These are phyloP conservation scores for Pythium coloratum DNA, from an alignment of 352 stramenopile species.

Conservation along the genomic window DNA sequence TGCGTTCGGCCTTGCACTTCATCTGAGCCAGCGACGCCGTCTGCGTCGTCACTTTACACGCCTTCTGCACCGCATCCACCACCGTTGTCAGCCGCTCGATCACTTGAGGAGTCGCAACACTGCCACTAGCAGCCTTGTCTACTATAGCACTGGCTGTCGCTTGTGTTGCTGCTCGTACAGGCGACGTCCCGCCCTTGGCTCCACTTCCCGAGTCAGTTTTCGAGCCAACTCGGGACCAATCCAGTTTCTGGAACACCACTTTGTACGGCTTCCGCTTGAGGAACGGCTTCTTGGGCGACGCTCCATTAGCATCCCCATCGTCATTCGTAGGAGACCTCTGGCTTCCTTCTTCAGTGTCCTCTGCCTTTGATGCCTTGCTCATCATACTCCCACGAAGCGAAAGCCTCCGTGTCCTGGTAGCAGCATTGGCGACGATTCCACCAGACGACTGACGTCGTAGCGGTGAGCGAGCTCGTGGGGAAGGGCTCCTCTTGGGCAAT, in stretches of 20 bases:
- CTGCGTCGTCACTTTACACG: constrained; percentile 19
- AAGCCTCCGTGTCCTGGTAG: not conserved
- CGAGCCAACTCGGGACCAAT: constrained; percentile 56
- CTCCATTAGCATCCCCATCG: not conserved
- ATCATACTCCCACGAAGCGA: not conserved
- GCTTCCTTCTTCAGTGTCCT: not conserved
- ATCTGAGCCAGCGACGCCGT: constrained; percentile 25
- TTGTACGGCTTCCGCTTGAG: constrained; percentile 73
- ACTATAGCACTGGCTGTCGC: not conserved
- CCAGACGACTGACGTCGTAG: not conserved
- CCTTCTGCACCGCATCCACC: constrained; percentile 7
- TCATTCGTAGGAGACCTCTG: not conserved
- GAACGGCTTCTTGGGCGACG: constrained; percentile 34
- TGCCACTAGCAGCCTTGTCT: not conserved
- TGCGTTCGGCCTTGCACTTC: constrained; percentile 23
- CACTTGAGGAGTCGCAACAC: not conserved
- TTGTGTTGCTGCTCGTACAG: not conserved
- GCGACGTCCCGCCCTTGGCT: not conserved
- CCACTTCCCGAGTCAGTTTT: constrained; percentile 43
- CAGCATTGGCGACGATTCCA: constrained; percentile 8
- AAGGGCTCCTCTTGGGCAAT: constrained; percentile 8
- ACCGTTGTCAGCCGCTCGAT: constrained; percentile 1
- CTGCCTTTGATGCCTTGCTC: not conserved
- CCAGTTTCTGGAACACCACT: constrained; percentile 60
- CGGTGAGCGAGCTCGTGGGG: not conserved